Conservation (phyloP, 2,329 filamentous ascomycete genomes). For the Sporothrix protearum region DNA sequence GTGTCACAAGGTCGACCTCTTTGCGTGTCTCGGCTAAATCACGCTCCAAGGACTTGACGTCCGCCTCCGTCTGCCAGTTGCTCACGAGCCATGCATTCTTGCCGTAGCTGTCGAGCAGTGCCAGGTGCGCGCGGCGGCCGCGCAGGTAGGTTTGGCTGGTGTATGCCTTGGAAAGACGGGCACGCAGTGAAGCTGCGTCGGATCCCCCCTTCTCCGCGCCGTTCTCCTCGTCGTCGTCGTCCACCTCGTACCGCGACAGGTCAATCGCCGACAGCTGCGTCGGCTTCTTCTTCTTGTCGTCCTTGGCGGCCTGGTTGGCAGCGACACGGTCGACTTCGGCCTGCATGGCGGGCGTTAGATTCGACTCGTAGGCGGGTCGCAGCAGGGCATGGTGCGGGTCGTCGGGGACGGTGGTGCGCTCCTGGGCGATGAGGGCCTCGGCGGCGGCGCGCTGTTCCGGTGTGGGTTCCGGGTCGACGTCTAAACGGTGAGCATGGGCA, state of each 20-base stretch:
- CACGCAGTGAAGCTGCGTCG: too few species aligned
- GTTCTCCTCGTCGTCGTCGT: constrained; percentile 44
- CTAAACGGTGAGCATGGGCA: constrained; percentile 43
- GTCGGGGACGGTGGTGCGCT: constrained; percentile 48
- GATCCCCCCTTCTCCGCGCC: too few species aligned
- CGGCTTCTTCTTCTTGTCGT: neutral
- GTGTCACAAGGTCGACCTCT: constrained; percentile 70
- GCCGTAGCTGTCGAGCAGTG: constrained; percentile 74
- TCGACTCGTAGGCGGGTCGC: constrained; percentile 48
- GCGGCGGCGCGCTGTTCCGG: constrained; percentile 61
- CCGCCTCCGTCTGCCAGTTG: constrained; percentile 75
- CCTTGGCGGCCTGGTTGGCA: constrained; percentile 29
- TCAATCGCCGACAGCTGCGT: constrained; percentile 60
- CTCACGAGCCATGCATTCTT: constrained; percentile 88
- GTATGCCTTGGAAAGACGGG: constrained; percentile 51
- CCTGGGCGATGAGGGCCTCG: constrained; percentile 64
- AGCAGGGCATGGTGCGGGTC: constrained; percentile 56
- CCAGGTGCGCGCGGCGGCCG: constrained; percentile 55
- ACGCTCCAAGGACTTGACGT: constrained; percentile 65
- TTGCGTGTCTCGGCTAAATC: constrained; percentile 67
- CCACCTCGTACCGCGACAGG: constrained; percentile 76
- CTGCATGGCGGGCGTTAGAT: constrained; percentile 63
- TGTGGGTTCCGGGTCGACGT: constrained; percentile 75
- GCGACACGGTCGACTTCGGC: constrained; percentile 67
- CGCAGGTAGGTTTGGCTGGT: constrained; percentile 51